These are phyloP conservation scores for Purpureocillium lavendulum DNA, from an alignment of 2,329 filamentous ascomycete species.

Conservation along the genomic window DNA sequence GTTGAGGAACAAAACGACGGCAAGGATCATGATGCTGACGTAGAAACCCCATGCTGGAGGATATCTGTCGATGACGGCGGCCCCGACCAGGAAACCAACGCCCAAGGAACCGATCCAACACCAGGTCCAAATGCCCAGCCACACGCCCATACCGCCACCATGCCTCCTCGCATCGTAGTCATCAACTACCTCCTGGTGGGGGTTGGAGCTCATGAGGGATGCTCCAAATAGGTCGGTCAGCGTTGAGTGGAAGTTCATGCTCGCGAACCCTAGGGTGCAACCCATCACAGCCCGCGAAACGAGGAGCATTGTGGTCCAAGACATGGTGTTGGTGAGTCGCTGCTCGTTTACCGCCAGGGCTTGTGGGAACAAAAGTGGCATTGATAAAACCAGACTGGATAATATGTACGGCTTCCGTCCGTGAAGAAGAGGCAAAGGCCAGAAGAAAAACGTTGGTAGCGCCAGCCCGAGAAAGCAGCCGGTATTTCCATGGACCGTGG, in stretches of 20 bases:
- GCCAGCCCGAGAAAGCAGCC: constrained; percentile 64
- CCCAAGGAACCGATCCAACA: constrained; percentile 66
- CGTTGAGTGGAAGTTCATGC: constrained; percentile 67
- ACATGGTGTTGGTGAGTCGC: constrained; percentile 45
- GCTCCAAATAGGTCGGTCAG: constrained; percentile 70
- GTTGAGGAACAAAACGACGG: constrained; percentile 58
- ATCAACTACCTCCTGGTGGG: constrained; percentile 64
- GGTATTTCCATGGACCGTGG: constrained; percentile 65
- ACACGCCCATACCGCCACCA: constrained; percentile 71
- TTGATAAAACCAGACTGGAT: constrained; percentile 55
- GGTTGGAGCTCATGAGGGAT: constrained; percentile 62
- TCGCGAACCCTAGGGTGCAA: constrained; percentile 62
- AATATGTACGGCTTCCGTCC: constrained; percentile 73
- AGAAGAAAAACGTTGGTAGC: constrained; percentile 60
- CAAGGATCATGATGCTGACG: constrained; percentile 59
- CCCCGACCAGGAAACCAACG: constrained; percentile 64
- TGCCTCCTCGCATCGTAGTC: constrained; percentile 62
- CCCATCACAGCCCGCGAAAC: constrained; percentile 59
- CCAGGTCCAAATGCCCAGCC: constrained; percentile 73
- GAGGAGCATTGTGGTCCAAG: constrained; percentile 54
- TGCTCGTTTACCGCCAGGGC: constrained; percentile 54
- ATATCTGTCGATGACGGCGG: constrained; percentile 55
- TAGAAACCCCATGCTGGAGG: constrained; percentile 71
- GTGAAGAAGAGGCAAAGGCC: constrained; percentile 68
- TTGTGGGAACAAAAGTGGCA: constrained; percentile 70